These are phyloP conservation scores for Suillus paluster DNA, from an alignment of 768 basidiomycete genomes.

Conservation along the genomic window DNA sequence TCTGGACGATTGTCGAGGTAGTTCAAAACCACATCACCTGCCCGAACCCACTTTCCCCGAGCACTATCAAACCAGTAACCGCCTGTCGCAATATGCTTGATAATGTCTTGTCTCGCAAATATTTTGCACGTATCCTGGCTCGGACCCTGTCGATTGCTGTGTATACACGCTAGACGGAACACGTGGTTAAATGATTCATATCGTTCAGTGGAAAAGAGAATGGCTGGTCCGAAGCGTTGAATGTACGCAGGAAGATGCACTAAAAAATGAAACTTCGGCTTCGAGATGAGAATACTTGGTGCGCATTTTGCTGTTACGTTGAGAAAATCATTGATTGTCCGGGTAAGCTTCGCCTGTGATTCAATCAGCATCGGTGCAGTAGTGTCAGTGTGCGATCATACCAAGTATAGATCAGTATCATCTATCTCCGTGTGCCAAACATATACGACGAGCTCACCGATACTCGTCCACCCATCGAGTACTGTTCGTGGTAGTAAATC, in stretches of 20 bases:
- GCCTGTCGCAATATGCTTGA: slow-evolving; percentile 21
- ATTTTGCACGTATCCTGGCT: slow-evolving; percentile 25
- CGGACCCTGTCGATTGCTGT: slow-evolving; percentile 37
- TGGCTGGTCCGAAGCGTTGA: slow-evolving; percentile 30
- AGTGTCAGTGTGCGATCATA: slow-evolving; percentile 11
- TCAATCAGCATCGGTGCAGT: not conserved
- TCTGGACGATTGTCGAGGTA: slow-evolving; percentile 11
- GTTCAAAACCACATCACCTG: not conserved
- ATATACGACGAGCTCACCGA: slow-evolving; percentile 40
- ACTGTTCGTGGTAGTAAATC: slow-evolving; percentile 30
- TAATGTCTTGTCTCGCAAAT: slow-evolving; percentile 13
- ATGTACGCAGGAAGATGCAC: slow-evolving; percentile 36
- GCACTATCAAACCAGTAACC: slow-evolving; percentile 17
- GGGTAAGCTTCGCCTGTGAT: slow-evolving; percentile 11
- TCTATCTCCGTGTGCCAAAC: slow-evolving; percentile 48
- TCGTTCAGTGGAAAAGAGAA: slow-evolving; percentile 33
- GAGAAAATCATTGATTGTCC: slow-evolving; percentile 29
- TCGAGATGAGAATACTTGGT: slow-evolving; percentile 29
- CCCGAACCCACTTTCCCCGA: slow-evolving; percentile 4
- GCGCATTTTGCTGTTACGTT: slow-evolving; percentile 21
- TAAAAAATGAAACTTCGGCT: slow-evolving; percentile 37
- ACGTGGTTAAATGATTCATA: slow-evolving; percentile 35
- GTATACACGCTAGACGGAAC: slow-evolving; percentile 25
- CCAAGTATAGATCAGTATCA: slow-evolving; percentile 40
- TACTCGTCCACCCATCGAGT: slow-evolving; percentile 33